Evolutionary conservation across 371 early-diverging fungal genomes (phyloP).

Genomic region (Zopfochytrium polystomum): DNA sequence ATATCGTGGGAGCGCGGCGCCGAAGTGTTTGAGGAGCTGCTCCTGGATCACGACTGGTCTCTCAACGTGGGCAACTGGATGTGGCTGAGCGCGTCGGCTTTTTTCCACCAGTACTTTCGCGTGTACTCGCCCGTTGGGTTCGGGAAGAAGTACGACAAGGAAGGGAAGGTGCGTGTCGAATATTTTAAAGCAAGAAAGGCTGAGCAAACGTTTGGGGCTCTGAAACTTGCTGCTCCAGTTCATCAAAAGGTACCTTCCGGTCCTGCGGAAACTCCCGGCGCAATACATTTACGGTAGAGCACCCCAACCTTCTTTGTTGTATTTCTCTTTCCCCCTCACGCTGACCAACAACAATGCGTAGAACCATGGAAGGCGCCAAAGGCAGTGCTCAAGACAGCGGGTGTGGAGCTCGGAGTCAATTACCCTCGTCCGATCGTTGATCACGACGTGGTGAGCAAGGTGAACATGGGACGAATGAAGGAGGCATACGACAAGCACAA

Average conservation of each 20-base stretch:
- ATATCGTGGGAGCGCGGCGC: conserved; percentile 43
- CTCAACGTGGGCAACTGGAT: conserved; percentile 42
- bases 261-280: conserved; percentile 26
- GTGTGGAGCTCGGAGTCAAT: conserved; percentile 31
- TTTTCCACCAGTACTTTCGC: conserved; percentile 34
- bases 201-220: background rate
- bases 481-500: conserved; percentile 16
- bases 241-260: conserved; percentile 30
- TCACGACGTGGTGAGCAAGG: conserved; percentile 25
- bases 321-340: background rate
- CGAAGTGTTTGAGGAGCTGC: conserved; percentile 39
- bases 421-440: conserved; percentile 37
- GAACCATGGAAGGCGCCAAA: conserved; percentile 37
- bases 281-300: conserved; percentile 36
- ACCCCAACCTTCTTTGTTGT: background rate
- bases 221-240: too few relatives aligned
- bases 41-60: conserved; percentile 33
- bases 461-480: conserved; percentile 30
- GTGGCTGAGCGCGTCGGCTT: conserved; percentile 33
- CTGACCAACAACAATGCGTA: background rate
- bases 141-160: conserved; percentile 33
- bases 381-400: conserved; percentile 24
- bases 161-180: conserved; percentile 15
- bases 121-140: conserved; percentile 37
- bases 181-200: background rate